Evolutionary conservation across 208 protist species (phyloP), one percentile per base, ranked within the genome.

Genomic region (Chromosphaera perkinsii): DNA sequence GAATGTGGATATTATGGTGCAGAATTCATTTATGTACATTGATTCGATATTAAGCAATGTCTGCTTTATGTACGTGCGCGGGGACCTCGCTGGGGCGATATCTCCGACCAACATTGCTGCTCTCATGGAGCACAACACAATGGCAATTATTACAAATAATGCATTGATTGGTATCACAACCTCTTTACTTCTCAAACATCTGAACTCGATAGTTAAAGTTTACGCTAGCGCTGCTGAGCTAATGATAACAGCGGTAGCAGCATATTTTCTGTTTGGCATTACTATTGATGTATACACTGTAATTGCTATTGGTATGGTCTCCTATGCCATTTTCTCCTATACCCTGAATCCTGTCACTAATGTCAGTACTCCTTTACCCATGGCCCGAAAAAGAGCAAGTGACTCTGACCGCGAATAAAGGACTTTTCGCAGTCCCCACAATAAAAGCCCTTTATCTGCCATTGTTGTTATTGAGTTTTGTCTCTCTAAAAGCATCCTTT

Each of bases 11-110:
- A 40, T 70, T 14, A 56, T 72, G 45, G 26, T 70, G 64, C 71
- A 76, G 37, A 76, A 76, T 37, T 45, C 35, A 12, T 76, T 60
- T 48, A 72, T 76, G 70, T 76, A 76, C 56, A 22, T 72, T 12
- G 37, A 71, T 40, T 72, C 64, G 5, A 58, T 76, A 22, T 22
- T 76, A 7, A 64, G 47, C 17, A 76, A 76, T 59, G 17, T 59
- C 22, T 14, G 32, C 4, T 48, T 76, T 24, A 29, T 76, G 5
- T 29, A 43, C 22, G 27, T 35, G 0, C 14, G 24, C 3, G 71
- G 71, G 1, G 52, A 57, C 37, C 32, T 76, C 2, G 47, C 14
- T 27, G n/a, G 7, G 57, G 71, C 65, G 3, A 7, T 76, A 7
- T 51, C 64, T 12, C 1, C 10, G 1, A 43, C 47, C 7, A 69